phyloP scores from a whole-genome alignment of 1,284 basidiomycete genomes.

The Malassezia brasiliensis region DNA sequence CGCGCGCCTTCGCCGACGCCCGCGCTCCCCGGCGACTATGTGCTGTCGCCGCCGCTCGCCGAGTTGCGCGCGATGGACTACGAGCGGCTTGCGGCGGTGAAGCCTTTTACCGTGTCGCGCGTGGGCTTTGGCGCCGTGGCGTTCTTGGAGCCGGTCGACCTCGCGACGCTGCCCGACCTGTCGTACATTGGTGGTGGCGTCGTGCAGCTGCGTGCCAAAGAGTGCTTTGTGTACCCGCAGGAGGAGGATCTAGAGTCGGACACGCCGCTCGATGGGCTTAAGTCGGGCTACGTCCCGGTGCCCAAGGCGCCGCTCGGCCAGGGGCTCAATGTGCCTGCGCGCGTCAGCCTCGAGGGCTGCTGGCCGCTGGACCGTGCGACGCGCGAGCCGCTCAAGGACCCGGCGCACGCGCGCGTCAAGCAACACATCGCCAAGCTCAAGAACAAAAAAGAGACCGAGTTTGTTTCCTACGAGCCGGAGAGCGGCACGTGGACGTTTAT shows the following conservation, averaged over 20 bases:
- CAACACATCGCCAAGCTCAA: slow-evolving; percentile 75
- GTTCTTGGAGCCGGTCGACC: slow-evolving; percentile 77
- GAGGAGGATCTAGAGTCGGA: slow-evolving; percentile 48
- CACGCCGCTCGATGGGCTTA: slow-evolving; percentile 35
- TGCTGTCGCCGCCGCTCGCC: slow-evolving; percentile 30
- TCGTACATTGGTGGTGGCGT: slow-evolving; percentile 71
- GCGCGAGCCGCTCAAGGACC: slow-evolving; percentile 77
- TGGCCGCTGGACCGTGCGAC: slow-evolving; percentile 88
- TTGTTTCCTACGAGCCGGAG: slow-evolving; percentile 67
- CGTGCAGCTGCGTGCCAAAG: slow-evolving; percentile 79
- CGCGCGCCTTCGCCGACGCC: slow-evolving; percentile 19
- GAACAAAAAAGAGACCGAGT: slow-evolving; percentile 74
- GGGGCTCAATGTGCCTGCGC: slow-evolving; percentile 80
- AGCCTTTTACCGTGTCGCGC: slow-evolving; percentile 73
- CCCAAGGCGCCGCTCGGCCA: slow-evolving; percentile 61
- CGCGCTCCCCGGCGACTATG: slow-evolving; percentile 35
- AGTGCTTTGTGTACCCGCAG: slow-evolving; percentile 87
- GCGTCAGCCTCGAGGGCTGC: slow-evolving; percentile 68
- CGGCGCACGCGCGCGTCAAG: slow-evolving; percentile 58
- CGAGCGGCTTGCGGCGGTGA: slow-evolving; percentile 58
- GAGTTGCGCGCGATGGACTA: slow-evolving; percentile 31
- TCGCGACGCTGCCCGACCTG: slow-evolving; percentile 73
- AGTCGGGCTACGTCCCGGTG: slow-evolving; percentile 38
- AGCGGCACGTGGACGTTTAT: slow-evolving; percentile 86
- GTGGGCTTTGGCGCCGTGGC: slow-evolving; percentile 80